Evolutionary conservation across 129 eudicot species (phyloP).

Genomic region (Artemisia argyi): DNA sequence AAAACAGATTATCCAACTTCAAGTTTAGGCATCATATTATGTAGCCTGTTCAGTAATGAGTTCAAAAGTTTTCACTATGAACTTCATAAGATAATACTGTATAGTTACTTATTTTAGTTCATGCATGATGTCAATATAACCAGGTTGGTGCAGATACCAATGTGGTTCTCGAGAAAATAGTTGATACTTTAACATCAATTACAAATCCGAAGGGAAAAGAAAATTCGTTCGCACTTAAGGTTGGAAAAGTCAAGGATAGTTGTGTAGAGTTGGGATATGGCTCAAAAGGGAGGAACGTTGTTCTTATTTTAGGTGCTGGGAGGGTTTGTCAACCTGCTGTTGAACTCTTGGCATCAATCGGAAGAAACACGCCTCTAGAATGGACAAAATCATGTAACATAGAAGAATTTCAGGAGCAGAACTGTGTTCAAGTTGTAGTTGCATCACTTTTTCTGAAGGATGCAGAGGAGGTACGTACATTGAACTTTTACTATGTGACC

Average conservation of each 20-base stretch:
- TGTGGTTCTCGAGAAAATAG: conserved; percentile 57
- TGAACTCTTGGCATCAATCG: conserved; percentile 70
- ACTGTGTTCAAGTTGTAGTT: conserved; percentile 71
- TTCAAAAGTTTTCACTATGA: no score
- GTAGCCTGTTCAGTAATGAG: no score
- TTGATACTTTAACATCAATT: conserved; percentile 69
- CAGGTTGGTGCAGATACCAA: conserved; percentile 93
- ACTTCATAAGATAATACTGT: no score
- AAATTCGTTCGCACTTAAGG: conserved; percentile 50
- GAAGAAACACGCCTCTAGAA: conserved; percentile 49
- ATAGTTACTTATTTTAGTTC: neutral
- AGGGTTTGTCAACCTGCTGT: conserved; percentile 96
- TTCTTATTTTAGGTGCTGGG: conserved; percentile 92
- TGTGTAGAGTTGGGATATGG: conserved; percentile 31
- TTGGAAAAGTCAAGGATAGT: conserved; percentile 57
- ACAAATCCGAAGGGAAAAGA: conserved; percentile 50
- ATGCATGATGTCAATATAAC: conserved; percentile 23
- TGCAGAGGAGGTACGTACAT: conserved; percentile 79
- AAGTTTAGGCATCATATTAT: no score
- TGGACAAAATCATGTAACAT: conserved; percentile 46
- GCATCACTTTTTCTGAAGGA: conserved; percentile 93
- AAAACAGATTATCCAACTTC: no score
- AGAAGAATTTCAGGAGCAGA: conserved; percentile 47
- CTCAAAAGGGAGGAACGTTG: conserved; percentile 42
- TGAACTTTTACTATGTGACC: conserved; percentile 1